Base-by-base conservation (phyloP, 2,329 filamentous ascomycete species). In the Sporothrix luriei region DNA sequence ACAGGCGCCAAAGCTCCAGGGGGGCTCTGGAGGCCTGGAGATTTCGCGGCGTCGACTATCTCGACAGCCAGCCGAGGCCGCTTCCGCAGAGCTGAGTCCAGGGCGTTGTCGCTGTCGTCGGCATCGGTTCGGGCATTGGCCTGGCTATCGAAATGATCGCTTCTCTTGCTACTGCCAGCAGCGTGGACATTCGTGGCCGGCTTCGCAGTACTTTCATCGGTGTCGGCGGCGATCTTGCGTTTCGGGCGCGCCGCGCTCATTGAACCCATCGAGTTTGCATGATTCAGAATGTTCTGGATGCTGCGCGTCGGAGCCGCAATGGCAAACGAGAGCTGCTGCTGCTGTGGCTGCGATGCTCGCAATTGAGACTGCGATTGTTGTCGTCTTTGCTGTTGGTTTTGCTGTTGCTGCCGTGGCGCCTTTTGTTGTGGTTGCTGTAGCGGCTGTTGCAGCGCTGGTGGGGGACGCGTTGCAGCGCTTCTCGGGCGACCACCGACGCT, bases 11-110 rank as follows among this genome's bases (percentile, higher is more conserved):
- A 57, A n/a, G 48, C 40, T 5, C 29, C 57, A 16, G 52, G 66
- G 40, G 48, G 33, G 49, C n/a, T 52, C 19, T 38, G 26, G 13
- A n/a, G 57, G 14, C 10, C 62, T 43, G 55, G 67, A 16, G 68
- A 54, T 49, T 59, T 55, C 14, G 69, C 51, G 40, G 29, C 77
- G 62, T 70, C 65, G 54, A 57, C 33, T n/a, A 87, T 85, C 74
- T 87, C 85, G 73, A 87, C 83, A 29, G 83, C 79, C 73, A 87
- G 83, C 71, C 82, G 80, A 68, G 82, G 77, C 76, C 80, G 84
- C 78, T 88, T 88, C 68, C 79, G 75, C 69, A 80, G 80, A 59
- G 81, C 74, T 64, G 78, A 76, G 21, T 43, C 51, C 7, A 43
- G 6, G 19, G 24, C 48, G 38, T 59, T 40, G 43, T 64, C 66